Base-by-base conservation (phyloP, 1,284 basidiomycete species). In the Uromyces viciae-fabae region DNA sequence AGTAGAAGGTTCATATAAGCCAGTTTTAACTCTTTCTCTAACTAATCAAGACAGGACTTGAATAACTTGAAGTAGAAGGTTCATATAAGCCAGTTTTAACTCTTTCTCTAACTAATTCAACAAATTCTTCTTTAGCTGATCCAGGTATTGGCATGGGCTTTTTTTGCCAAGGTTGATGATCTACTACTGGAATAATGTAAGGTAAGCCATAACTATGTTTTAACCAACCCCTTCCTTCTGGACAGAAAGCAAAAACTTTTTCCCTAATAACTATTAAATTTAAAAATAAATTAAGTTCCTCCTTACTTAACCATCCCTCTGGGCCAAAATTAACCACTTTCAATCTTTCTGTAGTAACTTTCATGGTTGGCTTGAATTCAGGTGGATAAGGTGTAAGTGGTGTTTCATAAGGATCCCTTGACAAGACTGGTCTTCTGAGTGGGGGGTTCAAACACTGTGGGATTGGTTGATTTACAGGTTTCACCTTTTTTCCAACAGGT, bases 311-410 rank as follows among this genome's bases (percentile, higher is more conserved):
- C 4, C 28, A 66, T 9, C 28, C 62, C 22, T 4, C 5, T 17
- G 69, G 46, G 2, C 69, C 69, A 72, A 72, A 72, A n/a, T 72
- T 72, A 5, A 72, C 31, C n/a, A 72, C n/a, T 52, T 14, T 15
- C 1, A 72, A 22, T 28, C 69, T 52, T 33, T 72, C 69, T 22
- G 2, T 2, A 14, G 43, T 72, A 2, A 72, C 31, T 66, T 33
- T 66, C 14, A 3, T 1, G 3, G 38, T 66, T 25, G 17, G 38
- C 2, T n/a, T 1, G 19, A 72, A 72, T 22, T 52, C 43, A 3
- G 69, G 69, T 9, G 69, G 43, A 33, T 52, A 7, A 9, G n/a
- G n/a, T 54, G 49, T 54, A 2, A 72, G 38, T 17, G 69, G 69
- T 17, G 69, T 72, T 2, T 33, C 36, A 31, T 72, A 72, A 31